phyloP scores from a whole-genome alignment of 768 basidiomycete genomes.

The Pleurotus platypus region DNA sequence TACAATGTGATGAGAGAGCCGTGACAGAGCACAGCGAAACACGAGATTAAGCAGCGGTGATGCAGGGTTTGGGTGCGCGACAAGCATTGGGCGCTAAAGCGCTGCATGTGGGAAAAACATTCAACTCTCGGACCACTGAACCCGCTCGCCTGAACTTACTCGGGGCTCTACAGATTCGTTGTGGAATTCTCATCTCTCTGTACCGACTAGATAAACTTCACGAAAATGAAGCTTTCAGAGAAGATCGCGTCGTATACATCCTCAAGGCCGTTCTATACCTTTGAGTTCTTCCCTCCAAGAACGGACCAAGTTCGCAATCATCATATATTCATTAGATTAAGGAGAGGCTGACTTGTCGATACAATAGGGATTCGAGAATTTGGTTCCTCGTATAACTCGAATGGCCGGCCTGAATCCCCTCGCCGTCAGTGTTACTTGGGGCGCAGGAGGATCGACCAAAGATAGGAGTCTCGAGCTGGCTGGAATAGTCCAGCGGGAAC shows the following conservation, averaged over 20 bases:
- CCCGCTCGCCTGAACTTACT: no score
- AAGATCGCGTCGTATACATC: slow-evolving; percentile 50
- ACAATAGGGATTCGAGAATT: slow-evolving; percentile 83
- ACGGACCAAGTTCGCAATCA: slow-evolving; percentile 68
- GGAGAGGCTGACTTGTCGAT: neutral
- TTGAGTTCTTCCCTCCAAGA: slow-evolving; percentile 96
- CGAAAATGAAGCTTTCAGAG: slow-evolving; percentile 67
- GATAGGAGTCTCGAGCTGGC: slow-evolving; percentile 88
- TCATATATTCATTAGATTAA: neutral
- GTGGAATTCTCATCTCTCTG: neutral
- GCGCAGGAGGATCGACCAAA: slow-evolving; percentile 90
- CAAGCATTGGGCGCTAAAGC: no score
- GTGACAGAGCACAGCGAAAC: neutral
- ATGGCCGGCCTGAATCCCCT: slow-evolving; percentile 74
- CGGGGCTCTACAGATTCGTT: neutral
- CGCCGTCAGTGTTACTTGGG: slow-evolving; percentile 95
- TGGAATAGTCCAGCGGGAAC: slow-evolving; percentile 64
- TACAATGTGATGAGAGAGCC: neutral
- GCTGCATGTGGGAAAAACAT: neutral
- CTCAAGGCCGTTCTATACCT: slow-evolving; percentile 76
- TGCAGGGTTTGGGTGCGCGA: neutral
- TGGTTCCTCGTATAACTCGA: slow-evolving; percentile 82
- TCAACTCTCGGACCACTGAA: no score
- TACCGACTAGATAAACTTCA: neutral
- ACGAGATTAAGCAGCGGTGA: neutral